Conservation (phyloP, 1,284 basidiomycete species). For the Amylostereum areolatum region DNA sequence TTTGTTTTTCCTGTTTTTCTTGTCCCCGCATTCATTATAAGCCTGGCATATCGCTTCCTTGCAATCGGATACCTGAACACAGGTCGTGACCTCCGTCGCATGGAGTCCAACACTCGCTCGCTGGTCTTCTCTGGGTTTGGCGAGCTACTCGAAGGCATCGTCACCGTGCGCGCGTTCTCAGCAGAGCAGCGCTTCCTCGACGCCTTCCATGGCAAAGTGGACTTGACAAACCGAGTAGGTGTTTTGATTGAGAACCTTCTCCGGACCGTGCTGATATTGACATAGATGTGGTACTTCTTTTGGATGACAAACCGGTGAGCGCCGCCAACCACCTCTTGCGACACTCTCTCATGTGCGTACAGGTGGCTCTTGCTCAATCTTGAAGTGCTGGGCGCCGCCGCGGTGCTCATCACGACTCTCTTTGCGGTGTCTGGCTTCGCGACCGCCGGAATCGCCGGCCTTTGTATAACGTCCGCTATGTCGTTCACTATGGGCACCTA, state of each 20-base stretch:
- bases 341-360: too few species aligned
- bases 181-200: constrained; percentile 78
- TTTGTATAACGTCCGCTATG: constrained; percentile 82
- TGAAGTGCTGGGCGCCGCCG: constrained; percentile 62
- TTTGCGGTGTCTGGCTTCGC: constrained; percentile 70
- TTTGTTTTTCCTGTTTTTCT: constrained; percentile 71
- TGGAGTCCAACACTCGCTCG: constrained; percentile 70
- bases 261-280: neutral
- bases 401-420: constrained; percentile 65
- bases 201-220: constrained; percentile 60
- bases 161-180: constrained; percentile 87
- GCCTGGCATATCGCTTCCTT: constrained; percentile 53
- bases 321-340: too few species aligned
- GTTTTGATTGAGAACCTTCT: neutral
- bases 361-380: constrained; percentile 77
- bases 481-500: constrained; percentile 54
- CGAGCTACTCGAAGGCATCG: constrained; percentile 75
- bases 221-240: constrained; percentile 55
- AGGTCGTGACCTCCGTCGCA: constrained; percentile 70
- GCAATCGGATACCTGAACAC: constrained; percentile 74
- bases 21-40: constrained; percentile 63
- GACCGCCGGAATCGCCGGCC: constrained; percentile 71
- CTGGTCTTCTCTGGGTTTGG: constrained; percentile 76
- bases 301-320: constrained; percentile 82
- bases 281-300: constrained; percentile 68